Base-by-base conservation (phyloP, 176 grass and related monocot species). In the Poa annua region DNA sequence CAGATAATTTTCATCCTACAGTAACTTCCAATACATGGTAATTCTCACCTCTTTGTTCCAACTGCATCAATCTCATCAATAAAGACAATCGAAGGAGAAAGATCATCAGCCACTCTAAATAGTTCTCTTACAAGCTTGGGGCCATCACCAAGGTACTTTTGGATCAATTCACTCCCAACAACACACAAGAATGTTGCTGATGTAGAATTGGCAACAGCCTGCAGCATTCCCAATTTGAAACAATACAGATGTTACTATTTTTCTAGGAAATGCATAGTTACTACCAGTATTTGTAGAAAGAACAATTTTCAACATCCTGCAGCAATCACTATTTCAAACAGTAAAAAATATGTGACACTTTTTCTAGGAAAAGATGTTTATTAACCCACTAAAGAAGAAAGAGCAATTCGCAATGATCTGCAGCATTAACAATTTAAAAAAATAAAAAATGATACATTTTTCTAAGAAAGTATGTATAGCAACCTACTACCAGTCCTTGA, bases 11-110 rank as follows among this genome's bases (percentile, higher is more conserved):
- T 17, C 19, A 10, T 63, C 49, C 4, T 88, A 56, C 5, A 9
- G 44, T 61, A 51, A 55, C 26, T 73, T 48, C 2, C 47, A 79
- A 68, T 59, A 36, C 45, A 15, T 57, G 16, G 70, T 57, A 85
- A 51, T 75, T 15, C 68, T 55, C 78, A 94, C 93, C 93, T 95
- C 81, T 95, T 95, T 59, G 93, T 95, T 80, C 93, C 93, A 81
- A 95, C 90, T 73, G 93, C 93, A 84, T 95, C 93, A 6, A 95
- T 95, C 84, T 95, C 93, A 75, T 92, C 93, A 90, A 95, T 95
- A 85, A 92, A 95, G 83, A 95, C 90, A 77, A 95, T 95, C 38
- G 88, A 92, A 39, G 93, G 90, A 83, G 93, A 95, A 51, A 95
- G 87, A 16, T 95, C 93, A 86, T 95, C 93, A 72, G 93, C 93